These are phyloP conservation scores for Coniochaeta sp. DNA, from an alignment of 2,329 filamentous ascomycete genomes.

Conservation along the genomic window DNA sequence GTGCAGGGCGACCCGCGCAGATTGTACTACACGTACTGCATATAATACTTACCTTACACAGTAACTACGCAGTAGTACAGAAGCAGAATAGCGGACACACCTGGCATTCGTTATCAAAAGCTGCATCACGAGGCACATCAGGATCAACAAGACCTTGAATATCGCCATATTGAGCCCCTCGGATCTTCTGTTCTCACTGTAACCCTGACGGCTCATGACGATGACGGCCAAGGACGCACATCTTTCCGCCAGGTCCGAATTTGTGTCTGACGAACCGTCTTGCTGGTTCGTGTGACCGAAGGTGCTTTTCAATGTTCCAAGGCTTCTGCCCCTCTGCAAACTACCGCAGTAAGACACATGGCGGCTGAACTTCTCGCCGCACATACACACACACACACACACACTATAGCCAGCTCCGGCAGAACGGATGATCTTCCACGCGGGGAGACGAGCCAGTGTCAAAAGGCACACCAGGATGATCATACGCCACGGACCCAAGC, in stretches of 20 bases:
- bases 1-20: background rate
- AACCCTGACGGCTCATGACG: background rate
- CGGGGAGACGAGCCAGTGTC: background rate
- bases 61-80: background rate
- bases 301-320: background rate
- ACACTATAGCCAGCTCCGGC: background rate
- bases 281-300: background rate
- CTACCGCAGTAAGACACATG: background rate
- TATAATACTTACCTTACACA: too few relatives aligned
- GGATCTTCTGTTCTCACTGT: background rate
- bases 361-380: background rate
- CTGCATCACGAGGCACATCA: background rate
- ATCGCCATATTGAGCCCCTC: background rate
- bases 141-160: background rate
- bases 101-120: background rate
- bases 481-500: background rate
- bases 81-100: background rate
- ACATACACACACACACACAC: background rate
- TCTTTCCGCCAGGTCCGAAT: too few relatives aligned
- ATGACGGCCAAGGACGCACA: background rate
- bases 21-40: too few relatives aligned
- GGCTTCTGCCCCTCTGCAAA: background rate
- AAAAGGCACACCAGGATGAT: background rate
- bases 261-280: too few relatives aligned
- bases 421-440: background rate